phyloP scores from a whole-genome alignment of 805 yeast genomes.

The Wickerhamomyces sydowiorum region DNA sequence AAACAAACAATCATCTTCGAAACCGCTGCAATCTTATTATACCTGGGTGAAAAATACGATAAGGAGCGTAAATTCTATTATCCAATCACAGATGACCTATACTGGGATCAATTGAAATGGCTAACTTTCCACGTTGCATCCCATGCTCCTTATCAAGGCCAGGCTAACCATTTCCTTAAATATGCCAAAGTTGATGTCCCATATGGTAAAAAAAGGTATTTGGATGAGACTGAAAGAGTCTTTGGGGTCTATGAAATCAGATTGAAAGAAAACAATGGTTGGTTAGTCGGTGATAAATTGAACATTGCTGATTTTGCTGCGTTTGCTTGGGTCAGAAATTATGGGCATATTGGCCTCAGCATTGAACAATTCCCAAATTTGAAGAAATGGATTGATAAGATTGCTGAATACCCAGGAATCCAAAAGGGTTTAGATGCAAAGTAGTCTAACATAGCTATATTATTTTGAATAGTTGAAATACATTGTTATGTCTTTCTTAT shows the following conservation, averaged over 20 bases:
- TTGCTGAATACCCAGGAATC: slow-evolving; percentile 29
- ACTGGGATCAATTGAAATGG: slow-evolving; percentile 51
- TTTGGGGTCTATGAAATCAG: slow-evolving; percentile 49
- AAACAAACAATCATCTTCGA: slow-evolving; percentile 43
- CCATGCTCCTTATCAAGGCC: slow-evolving; percentile 61
- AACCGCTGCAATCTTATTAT: slow-evolving; percentile 56
- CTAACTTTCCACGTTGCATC: slow-evolving; percentile 53
- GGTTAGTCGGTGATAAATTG: slow-evolving; percentile 53
- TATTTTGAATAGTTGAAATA: too few species aligned
- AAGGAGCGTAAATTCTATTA: slow-evolving; percentile 38
- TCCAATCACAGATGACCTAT: slow-evolving; percentile 30
- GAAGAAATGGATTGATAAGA: slow-evolving; percentile 33
- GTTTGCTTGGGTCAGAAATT: slow-evolving; percentile 38
- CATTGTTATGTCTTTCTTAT: too few species aligned
- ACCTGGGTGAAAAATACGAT: slow-evolving; percentile 57
- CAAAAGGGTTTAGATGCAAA: slow-evolving; percentile 23
- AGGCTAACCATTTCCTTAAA: slow-evolving; percentile 40
- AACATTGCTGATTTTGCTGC: slow-evolving; percentile 53
- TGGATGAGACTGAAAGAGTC: slow-evolving; percentile 45
- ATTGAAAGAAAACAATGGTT: slow-evolving; percentile 45
- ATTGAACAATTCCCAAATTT: slow-evolving; percentile 33
- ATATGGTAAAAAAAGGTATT: slow-evolving; percentile 48
- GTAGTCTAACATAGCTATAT: too few species aligned
- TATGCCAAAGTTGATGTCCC: slow-evolving; percentile 46
- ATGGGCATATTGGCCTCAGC: slow-evolving; percentile 22